Conservation (phyloP, 1,284 basidiomycete genomes). For the Papiliotrema flavescens region DNA sequence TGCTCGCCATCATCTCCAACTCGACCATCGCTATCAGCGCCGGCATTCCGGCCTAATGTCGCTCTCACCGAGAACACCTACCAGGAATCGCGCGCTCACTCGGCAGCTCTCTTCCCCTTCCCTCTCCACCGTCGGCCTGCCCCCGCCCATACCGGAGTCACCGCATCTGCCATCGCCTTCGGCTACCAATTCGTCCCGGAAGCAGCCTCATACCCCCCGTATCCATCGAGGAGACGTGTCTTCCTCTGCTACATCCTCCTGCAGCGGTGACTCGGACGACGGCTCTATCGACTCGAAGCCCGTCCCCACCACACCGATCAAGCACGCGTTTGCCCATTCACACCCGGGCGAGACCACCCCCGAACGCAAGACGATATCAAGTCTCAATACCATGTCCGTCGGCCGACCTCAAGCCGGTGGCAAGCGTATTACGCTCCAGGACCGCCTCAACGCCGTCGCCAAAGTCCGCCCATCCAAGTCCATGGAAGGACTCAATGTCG, state of each 20-base stretch:
- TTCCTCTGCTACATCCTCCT: constrained; percentile 25
- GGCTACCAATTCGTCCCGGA: constrained; percentile 7
- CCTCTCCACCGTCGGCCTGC: constrained; percentile 27
- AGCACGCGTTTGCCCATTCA: too few relatives aligned
- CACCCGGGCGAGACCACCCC: constrained; percentile 12
- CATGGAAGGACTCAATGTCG: neutral
- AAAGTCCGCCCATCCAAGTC: constrained; percentile 26
- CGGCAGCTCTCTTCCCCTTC: constrained; percentile 32
- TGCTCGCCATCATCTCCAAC: neutral
- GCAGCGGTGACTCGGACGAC: constrained; percentile 8
- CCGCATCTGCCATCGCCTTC: constrained; percentile 22
- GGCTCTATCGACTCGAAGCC: too few relatives aligned
- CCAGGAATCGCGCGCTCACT: constrained; percentile 15
- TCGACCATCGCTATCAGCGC: neutral
- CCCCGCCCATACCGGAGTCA: constrained; percentile 27
- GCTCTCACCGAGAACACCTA: neutral
- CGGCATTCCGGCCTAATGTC: neutral
- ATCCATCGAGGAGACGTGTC: constrained; percentile 36
- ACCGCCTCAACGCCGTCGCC: constrained; percentile 22
- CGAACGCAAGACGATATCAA: constrained; percentile 24
- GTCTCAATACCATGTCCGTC: constrained; percentile 16
- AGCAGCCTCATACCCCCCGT: too few relatives aligned
- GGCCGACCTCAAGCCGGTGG: constrained; percentile 10
- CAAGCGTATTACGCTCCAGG: constrained; percentile 29
- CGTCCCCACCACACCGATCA: too few relatives aligned